These are phyloP conservation scores for Botryotinia globosa DNA, from an alignment of 2,329 filamentous ascomycete species.

Conservation along the genomic window DNA sequence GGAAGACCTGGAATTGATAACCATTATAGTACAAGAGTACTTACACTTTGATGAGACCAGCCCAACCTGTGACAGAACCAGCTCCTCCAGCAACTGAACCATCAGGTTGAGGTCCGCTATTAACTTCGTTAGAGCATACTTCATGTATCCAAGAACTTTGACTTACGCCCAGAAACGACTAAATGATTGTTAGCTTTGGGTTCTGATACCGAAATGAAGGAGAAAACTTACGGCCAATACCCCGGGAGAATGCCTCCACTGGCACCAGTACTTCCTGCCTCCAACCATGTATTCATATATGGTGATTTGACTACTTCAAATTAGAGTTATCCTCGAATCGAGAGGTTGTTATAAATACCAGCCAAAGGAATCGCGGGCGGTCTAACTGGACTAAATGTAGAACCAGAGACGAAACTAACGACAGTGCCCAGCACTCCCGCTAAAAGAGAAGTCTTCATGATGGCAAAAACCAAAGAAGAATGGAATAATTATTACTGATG, in stretches of 20 bases:
- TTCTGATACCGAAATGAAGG: not conserved
- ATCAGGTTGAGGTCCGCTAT: slow-evolving; percentile 33
- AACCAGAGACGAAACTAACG: slow-evolving; percentile 35
- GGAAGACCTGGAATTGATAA: not conserved
- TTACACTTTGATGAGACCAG: slow-evolving; percentile 64
- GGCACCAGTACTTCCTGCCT: slow-evolving; percentile 57
- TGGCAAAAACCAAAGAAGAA: not conserved
- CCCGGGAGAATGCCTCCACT: slow-evolving; percentile 67
- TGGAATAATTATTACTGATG: not conserved
- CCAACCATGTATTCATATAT: slow-evolving; percentile 72
- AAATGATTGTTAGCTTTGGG: slow-evolving; percentile 21
- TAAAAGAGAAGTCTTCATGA: slow-evolving; percentile 27
- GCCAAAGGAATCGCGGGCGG: slow-evolving; percentile 69
- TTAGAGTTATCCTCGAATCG: not conserved
- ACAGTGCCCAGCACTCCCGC: slow-evolving; percentile 17
- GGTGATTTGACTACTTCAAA: slow-evolving; percentile 56
- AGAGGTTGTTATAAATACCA: slow-evolving; percentile 37
- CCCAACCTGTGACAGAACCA: slow-evolving; percentile 60
- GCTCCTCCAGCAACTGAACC: slow-evolving; percentile 38
- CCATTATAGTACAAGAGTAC: not conserved
- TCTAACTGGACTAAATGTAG: slow-evolving; percentile 61
- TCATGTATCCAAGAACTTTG: not conserved
- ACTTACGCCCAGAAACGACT: slow-evolving; percentile 37
- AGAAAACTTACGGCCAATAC: slow-evolving; percentile 32
- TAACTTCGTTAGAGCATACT: not conserved